Conservation (phyloP, 768 basidiomycete species). For the Lactarius tabidus region DNA sequence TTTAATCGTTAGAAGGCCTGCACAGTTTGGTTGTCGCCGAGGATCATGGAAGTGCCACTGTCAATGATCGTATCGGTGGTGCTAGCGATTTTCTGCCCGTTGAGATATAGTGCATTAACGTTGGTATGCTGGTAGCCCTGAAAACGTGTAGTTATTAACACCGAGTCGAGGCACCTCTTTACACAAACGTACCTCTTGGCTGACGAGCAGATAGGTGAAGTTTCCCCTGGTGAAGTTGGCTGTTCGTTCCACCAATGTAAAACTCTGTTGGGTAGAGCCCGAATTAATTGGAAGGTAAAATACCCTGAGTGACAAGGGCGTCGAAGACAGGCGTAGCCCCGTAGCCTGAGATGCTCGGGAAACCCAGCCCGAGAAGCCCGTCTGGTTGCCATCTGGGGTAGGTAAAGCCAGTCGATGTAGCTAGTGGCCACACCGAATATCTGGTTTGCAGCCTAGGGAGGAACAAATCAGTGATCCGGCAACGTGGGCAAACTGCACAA, state of each 20-base stretch:
- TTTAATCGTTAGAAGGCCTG: constrained; percentile 8
- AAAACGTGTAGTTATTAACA: background rate
- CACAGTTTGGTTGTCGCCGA: constrained; percentile 18
- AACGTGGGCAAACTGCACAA: constrained; percentile 21
- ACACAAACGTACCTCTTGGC: background rate
- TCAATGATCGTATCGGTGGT: constrained; percentile 21
- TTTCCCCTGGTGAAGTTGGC: background rate
- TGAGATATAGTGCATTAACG: constrained; percentile 11
- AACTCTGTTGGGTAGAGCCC: constrained; percentile 40
- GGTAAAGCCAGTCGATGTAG: constrained; percentile 28
- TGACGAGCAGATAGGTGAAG: constrained; percentile 13
- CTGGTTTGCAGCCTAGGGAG: constrained; percentile 34
- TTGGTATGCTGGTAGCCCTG: constrained; percentile 27
- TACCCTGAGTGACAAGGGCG: constrained; percentile 35
- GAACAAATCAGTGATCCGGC: background rate
- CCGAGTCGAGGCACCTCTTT: background rate
- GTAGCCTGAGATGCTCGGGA: constrained; percentile 29
- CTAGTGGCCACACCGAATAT: constrained; percentile 43
- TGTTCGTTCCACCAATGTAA: constrained; percentile 14
- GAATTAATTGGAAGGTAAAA: constrained; percentile 38
- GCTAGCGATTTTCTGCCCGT: background rate
- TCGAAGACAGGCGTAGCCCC: background rate
- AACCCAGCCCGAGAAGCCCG: constrained; percentile 43
- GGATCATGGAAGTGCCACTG: constrained; percentile 25
- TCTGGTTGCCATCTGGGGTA: constrained; percentile 33